These are phyloP conservation scores for Musa balbisiana DNA, from an alignment of 202 grass and related monocot species.

Conservation along the genomic window DNA sequence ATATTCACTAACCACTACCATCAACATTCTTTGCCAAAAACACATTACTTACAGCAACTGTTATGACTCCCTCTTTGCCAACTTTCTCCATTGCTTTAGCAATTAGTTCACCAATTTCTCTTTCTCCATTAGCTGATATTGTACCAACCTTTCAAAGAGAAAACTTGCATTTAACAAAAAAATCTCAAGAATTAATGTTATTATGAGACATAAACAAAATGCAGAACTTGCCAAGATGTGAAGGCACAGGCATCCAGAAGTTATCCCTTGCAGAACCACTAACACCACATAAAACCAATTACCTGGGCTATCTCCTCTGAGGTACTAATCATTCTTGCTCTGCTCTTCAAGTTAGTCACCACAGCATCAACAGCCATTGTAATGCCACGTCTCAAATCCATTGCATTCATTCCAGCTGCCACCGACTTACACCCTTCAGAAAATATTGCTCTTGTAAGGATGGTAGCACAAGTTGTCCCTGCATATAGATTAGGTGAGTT, in stretches of 20 bases:
- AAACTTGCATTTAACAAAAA: neutral
- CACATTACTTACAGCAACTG: conserved; percentile 70
- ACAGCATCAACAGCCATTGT: conserved; percentile 16
- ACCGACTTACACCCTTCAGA: conserved; percentile 10
- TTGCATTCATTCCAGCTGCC: conserved; percentile 14
- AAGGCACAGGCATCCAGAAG: too few species aligned
- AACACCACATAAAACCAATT: neutral
- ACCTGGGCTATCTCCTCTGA: conserved; percentile 12
- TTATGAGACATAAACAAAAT: too few species aligned
- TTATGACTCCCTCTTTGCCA: conserved; percentile 96
- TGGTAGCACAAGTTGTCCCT: conserved; percentile 7
- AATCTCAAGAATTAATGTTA: too few species aligned
- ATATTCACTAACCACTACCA: neutral
- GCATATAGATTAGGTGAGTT: neutral
- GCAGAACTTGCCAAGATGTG: too few species aligned
- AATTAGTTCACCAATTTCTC: conserved; percentile 95
- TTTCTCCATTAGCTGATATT: conserved; percentile 95
- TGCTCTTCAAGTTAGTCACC: conserved; percentile 12
- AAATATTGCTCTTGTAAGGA: conserved; percentile 6
- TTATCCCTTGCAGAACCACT: too few species aligned
- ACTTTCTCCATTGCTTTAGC: conserved; percentile 99
- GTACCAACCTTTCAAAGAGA: conserved; percentile 66
- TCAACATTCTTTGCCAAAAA: neutral
- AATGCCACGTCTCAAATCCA: conserved; percentile 6
- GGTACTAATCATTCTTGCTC: conserved; percentile 11